phyloP scores from a whole-genome alignment of 176 grass and related monocot genomes.

The Oryza coarctata region DNA sequence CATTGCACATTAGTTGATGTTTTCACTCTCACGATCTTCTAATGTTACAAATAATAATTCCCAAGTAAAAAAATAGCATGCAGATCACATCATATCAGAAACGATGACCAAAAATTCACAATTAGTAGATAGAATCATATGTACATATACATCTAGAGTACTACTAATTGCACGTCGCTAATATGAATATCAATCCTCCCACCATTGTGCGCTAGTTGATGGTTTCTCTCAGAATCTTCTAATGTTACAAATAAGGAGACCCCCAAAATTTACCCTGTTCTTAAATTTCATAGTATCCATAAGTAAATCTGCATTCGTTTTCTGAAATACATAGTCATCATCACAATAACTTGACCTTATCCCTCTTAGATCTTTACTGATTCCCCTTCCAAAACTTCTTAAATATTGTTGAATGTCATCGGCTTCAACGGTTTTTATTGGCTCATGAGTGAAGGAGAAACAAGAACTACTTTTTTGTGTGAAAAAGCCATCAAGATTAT shows the following conservation, averaged over 20 bases:
- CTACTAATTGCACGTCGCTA: not conserved
- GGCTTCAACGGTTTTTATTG: conserved; percentile 19
- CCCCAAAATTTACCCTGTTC: conserved; percentile 48
- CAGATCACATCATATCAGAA: not conserved
- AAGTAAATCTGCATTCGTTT: conserved; percentile 20
- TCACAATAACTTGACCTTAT: conserved; percentile 35
- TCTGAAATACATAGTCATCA: conserved; percentile 51
- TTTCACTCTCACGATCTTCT: conserved; percentile 50
- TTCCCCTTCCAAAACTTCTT: conserved; percentile 38
- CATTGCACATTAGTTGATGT: not conserved
- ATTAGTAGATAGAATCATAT: not conserved
- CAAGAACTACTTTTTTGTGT: conserved; percentile 34
- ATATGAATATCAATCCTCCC: not conserved
- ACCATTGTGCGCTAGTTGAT: not conserved
- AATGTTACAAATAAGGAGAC: conserved; percentile 50
- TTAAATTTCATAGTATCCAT: conserved; percentile 35
- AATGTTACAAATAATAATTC: conserved; percentile 20
- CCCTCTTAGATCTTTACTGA: conserved; percentile 24
- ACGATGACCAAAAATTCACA: not conserved
- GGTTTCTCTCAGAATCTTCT: conserved; percentile 50
- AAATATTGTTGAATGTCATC: conserved; percentile 42
- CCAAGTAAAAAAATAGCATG: not conserved
- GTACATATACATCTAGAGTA: not conserved
- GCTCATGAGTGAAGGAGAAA: conserved; percentile 44
- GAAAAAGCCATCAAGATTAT: conserved; percentile 34